Conservation (phyloP, 1,284 basidiomycete species). For the Athelia sp. region DNA sequence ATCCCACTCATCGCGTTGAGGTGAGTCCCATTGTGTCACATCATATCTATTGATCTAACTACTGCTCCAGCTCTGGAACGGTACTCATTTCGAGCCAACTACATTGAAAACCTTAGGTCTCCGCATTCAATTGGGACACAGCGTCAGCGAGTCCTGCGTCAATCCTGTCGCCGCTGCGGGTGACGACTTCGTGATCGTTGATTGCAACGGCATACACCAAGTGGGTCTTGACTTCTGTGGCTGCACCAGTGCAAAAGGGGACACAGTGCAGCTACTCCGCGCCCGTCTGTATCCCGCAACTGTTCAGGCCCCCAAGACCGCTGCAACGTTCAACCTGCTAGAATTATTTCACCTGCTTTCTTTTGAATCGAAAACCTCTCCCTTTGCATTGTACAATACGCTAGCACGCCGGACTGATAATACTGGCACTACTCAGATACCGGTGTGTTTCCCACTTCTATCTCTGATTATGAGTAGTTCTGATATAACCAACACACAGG, state of each 20-base stretch:
- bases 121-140: conserved; percentile 20
- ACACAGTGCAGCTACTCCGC: conserved; percentile 20
- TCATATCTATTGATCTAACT: neutral
- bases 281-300: conserved; percentile 20
- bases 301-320: conserved; percentile 17
- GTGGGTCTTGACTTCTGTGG: conserved; percentile 26
- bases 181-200: conserved; percentile 21
- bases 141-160: conserved; percentile 5
- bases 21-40: neutral
- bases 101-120: conserved; percentile 14
- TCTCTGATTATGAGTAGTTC: neutral
- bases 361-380: conserved; percentile 15
- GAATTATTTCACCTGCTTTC: conserved; percentile 18
- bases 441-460: conserved; percentile 6
- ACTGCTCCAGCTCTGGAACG: neutral
- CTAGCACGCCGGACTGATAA: conserved; percentile 17
- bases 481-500: conserved; percentile 14
- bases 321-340: conserved; percentile 19
- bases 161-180: conserved; percentile 7
- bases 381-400: conserved; percentile 18
- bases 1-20: neutral
- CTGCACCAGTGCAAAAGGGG: conserved; percentile 13
- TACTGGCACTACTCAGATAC: conserved; percentile 9
- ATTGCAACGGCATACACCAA: conserved; percentile 25
- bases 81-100: conserved; percentile 3